Percentiles rank a stretch among this genome's conserved stretches.
Evolutionary conservation across 371 early-diverging fungal genomes (phyloP).

Genomic region (Lichtheimia ornata): DNA sequence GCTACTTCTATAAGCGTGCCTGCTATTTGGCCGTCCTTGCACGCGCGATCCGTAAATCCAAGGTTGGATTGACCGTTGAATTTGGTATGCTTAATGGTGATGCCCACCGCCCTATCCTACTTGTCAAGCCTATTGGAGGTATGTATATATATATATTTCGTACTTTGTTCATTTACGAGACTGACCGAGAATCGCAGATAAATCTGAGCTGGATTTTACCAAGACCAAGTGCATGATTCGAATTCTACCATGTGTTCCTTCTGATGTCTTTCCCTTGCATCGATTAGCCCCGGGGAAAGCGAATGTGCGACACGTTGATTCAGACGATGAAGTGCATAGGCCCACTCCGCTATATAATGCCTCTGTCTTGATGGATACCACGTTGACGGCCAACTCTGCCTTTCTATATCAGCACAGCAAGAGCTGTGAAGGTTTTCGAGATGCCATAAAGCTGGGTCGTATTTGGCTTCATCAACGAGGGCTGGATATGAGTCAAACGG

Average conservation of each 20-base stretch:
- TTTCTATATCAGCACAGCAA: constrained; percentile 77
- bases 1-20: constrained; percentile 95
- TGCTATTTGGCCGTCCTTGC: constrained; percentile 83
- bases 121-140: constrained; percentile 61
- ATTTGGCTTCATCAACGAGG: constrained; percentile 87
- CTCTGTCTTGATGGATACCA: constrained; percentile 76
- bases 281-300: constrained; percentile 84
- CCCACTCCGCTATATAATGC: constrained; percentile 94
- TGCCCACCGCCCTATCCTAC: constrained; percentile 74
- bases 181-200: constrained; percentile 31
- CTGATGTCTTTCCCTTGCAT: constrained; percentile 62
- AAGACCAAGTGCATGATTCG: constrained; percentile 72
- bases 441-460: constrained; percentile 79
- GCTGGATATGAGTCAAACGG: constrained; percentile 26
- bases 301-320: constrained; percentile 68
- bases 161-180: constrained; percentile 1
- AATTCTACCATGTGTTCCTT: constrained; percentile 73
- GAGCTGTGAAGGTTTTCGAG: constrained; percentile 71
- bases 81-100: constrained; percentile 73
- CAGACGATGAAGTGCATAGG: constrained; percentile 22
- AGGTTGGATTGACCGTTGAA: constrained; percentile 58
- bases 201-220: constrained; percentile 61
- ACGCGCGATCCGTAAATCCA: constrained; percentile 48
- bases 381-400: constrained; percentile 74
- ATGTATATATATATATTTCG: constrained; percentile 5